These are phyloP conservation scores for Diplodia seriata DNA, from an alignment of 2,329 filamentous ascomycete species.

Conservation along the genomic window DNA sequence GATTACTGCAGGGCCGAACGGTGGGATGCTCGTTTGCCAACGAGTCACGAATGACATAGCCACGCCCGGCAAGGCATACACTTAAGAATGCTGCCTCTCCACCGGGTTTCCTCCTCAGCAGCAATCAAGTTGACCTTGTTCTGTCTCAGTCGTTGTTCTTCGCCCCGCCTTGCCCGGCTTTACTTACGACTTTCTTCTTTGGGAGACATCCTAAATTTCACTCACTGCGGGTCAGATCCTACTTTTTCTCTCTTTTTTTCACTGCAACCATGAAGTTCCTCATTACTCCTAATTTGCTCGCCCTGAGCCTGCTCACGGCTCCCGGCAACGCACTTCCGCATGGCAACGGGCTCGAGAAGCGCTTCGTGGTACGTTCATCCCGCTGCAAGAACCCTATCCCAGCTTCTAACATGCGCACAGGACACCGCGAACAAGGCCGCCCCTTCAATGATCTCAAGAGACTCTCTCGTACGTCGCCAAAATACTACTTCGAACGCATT, in stretches of 20 bases:
- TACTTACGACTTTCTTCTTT: slow-evolving; percentile 22
- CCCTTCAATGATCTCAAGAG: not conserved
- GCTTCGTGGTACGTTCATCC: slow-evolving; percentile 6
- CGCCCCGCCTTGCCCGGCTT: slow-evolving; percentile 1
- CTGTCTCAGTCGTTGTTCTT: slow-evolving; percentile 24
- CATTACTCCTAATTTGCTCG: slow-evolving; percentile 6
- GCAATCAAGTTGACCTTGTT: slow-evolving; percentile 30
- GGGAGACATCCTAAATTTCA: slow-evolving; percentile 7
- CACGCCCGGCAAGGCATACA: not conserved
- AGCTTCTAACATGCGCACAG: not conserved
- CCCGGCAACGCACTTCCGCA: slow-evolving; percentile 13
- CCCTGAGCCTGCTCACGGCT: slow-evolving; percentile 13
- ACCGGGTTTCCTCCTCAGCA: slow-evolving; percentile 3
- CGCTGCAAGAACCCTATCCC: not conserved
- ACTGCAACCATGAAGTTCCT: slow-evolving; percentile 16
- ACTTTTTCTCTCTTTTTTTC: not conserved
- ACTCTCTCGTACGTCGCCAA: slow-evolving; percentile 20
- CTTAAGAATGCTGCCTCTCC: slow-evolving; percentile 19
- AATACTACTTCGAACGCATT: slow-evolving; percentile 14
- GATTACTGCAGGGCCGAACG: not conserved
- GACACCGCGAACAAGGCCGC: slow-evolving; percentile 11
- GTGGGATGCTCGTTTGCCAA: slow-evolving; percentile 8
- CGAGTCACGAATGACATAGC: slow-evolving; percentile 1
- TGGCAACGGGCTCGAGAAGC: slow-evolving; percentile 14
- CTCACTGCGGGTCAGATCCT: slow-evolving; percentile 26